These are phyloP conservation scores for Geranomyces michiganensis DNA, from an alignment of 192 early-diverging fungal genomes.

Conservation along the genomic window DNA sequence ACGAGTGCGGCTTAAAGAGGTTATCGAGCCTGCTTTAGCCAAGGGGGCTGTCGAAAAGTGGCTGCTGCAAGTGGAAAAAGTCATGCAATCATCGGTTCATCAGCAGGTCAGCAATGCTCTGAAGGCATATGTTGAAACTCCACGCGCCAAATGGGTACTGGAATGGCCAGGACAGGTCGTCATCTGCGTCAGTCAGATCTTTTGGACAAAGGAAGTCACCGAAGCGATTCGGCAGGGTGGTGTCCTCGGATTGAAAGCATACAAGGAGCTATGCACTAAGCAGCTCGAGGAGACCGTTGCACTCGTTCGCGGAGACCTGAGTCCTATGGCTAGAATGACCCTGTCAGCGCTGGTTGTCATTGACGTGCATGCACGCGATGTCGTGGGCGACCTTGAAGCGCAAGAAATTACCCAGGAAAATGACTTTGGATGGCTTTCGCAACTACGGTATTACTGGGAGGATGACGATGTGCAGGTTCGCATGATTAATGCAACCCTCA, in stretches of 20 bases:
- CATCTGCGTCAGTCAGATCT: constrained; percentile 63
- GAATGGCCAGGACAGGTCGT: constrained; percentile 65
- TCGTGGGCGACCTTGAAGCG: constrained; percentile 53
- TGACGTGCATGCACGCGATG: constrained; percentile 64
- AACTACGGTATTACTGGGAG: constrained; percentile 68
- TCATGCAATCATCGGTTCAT: constrained; percentile 62
- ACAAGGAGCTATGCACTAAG: constrained; percentile 53
- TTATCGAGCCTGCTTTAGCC: constrained; percentile 62
- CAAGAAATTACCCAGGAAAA: constrained; percentile 48
- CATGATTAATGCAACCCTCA: constrained; percentile 65
- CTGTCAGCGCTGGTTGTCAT: constrained; percentile 63
- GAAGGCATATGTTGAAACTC: constrained; percentile 56
- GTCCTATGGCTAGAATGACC: constrained; percentile 59
- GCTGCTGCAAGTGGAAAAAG: constrained; percentile 64
- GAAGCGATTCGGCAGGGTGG: constrained; percentile 52
- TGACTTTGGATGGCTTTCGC: constrained; percentile 66
- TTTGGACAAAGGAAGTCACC: constrained; percentile 64
- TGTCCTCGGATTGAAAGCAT: constrained; percentile 41
- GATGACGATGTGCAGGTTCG: constrained; percentile 58
- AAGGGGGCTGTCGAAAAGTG: constrained; percentile 66
- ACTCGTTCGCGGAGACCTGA: constrained; percentile 62
- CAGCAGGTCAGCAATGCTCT: constrained; percentile 55
- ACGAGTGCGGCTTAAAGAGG: constrained; percentile 59
- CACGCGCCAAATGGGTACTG: constrained; percentile 59
- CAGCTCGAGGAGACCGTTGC: constrained; percentile 59